Conservation (phyloP, 2,329 filamentous ascomycete genomes). For the Claviceps arundinis region DNA sequence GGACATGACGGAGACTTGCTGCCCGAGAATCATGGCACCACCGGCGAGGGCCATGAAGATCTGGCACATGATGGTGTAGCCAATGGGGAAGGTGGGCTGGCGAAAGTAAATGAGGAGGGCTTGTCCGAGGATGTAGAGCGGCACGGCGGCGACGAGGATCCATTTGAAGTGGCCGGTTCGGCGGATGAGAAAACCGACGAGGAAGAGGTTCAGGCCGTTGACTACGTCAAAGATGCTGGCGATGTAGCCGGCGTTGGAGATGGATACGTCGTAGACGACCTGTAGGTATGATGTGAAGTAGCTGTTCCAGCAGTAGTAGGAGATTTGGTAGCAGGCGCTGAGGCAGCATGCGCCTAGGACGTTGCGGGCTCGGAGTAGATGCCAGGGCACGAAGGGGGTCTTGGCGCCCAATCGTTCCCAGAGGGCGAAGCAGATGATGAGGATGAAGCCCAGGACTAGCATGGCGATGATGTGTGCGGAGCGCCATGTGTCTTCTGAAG, state of each 20-base stretch:
- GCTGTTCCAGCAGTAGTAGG: constrained; percentile 38
- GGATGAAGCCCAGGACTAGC: constrained; percentile 45
- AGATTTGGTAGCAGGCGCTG: constrained; percentile 30
- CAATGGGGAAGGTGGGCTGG: constrained; percentile 24
- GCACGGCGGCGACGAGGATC: constrained; percentile 28
- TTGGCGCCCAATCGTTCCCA: constrained; percentile 46
- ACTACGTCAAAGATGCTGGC: constrained; percentile 37
- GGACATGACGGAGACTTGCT: constrained; percentile 45
- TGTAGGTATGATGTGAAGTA: constrained; percentile 45
- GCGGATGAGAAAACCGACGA: constrained; percentile 33
- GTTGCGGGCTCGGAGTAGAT: constrained; percentile 36
- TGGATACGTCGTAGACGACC: constrained; percentile 30
- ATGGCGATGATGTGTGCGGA: constrained; percentile 44
- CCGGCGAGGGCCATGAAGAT: constrained; percentile 39
- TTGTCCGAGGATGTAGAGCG: constrained; percentile 40
- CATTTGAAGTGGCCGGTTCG: constrained; percentile 36
- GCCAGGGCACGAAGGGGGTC: constrained; percentile 40
- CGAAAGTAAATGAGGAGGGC: constrained; percentile 25
- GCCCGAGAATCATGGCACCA: constrained; percentile 38
- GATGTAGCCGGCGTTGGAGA: constrained; percentile 33
- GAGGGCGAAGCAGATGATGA: constrained; percentile 40
- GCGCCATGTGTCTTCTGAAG: constrained; percentile 35
- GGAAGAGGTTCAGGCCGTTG: constrained; percentile 33
- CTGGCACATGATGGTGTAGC: constrained; percentile 39
- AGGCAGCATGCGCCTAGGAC: constrained; percentile 37